Percentiles rank a stretch among this genome's conserved stretches.
These are phyloP conservation scores for Pseudogymnoascus sp. DNA, from an alignment of 2,329 filamentous ascomycete genomes.

Conservation along the genomic window DNA sequence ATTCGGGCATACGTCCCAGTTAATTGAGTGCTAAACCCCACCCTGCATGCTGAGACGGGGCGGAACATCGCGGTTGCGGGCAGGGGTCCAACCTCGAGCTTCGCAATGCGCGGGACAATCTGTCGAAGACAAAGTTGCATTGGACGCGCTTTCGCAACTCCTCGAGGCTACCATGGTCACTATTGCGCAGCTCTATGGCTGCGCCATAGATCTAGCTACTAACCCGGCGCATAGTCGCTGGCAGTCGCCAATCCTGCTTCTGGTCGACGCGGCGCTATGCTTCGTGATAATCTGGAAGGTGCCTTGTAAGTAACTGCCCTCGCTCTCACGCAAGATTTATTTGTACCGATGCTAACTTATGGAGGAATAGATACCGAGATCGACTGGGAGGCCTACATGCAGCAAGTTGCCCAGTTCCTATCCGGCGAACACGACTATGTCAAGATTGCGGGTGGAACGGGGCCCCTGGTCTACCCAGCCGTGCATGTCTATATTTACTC, in stretches of 20 bases:
- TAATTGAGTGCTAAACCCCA: neutral
- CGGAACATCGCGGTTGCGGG: conserved; percentile 5
- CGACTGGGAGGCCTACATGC: conserved; percentile 96
- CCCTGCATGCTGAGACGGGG: conserved; percentile 1
- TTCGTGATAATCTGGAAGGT: conserved; percentile 69
- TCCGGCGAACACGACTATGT: conserved; percentile 83
- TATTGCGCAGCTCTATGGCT: conserved; percentile 15
- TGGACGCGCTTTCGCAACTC: neutral
- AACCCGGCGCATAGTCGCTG: conserved; percentile 50
- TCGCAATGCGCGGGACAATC: neutral
- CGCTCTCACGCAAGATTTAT: neutral
- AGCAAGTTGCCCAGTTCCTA: conserved; percentile 73
- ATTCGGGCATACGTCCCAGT: neutral
- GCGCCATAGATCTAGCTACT: conserved; percentile 33
- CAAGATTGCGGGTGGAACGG: conserved; percentile 77
- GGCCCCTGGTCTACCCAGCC: conserved; percentile 90
- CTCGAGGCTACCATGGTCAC: neutral
- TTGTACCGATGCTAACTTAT: neutral
- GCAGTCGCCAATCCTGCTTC: conserved; percentile 55
- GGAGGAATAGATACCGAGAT: conserved; percentile 75
- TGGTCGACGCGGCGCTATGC: conserved; percentile 64
- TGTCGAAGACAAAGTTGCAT: neutral
- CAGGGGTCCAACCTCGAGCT: conserved; percentile 4
- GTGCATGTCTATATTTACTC: conserved; percentile 90
- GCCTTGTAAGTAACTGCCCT: conserved; percentile 54